phyloP scores from a whole-genome alignment of 257 asterid genomes.

The Ophiorrhiza pumila region DNA sequence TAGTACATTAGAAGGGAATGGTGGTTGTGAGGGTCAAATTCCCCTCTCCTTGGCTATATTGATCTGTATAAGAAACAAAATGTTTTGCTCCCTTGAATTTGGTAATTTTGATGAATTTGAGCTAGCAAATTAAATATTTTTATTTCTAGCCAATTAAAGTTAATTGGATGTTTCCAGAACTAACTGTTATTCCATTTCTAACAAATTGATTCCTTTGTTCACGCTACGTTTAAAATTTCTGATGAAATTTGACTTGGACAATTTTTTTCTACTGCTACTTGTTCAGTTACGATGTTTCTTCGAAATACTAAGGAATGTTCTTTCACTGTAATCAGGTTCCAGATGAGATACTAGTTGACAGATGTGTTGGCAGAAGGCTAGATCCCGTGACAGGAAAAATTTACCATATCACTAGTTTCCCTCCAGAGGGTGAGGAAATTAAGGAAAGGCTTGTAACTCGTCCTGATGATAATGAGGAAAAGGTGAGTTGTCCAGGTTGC shows the following conservation, averaged over 20 bases:
- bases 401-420: slow-evolving; percentile 64
- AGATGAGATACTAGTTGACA: slow-evolving; percentile 67
- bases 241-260: background rate
- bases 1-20: background rate
- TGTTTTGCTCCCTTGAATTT: no score
- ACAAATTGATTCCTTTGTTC: no score
- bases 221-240: no score
- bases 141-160: no score
- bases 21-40: background rate
- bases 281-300: background rate
- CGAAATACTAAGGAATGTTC: slow-evolving; percentile 4
- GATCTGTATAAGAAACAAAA: no score
- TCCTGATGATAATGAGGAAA: slow-evolving; percentile 86
- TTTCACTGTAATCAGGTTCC: slow-evolving; percentile 62
- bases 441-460: slow-evolving; percentile 72
- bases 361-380: slow-evolving; percentile 88
- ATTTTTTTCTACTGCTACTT: background rate
- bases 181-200: no score
- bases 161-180: no score
- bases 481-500: slow-evolving; percentile 41
- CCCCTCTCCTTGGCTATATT: background rate
- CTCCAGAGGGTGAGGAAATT: slow-evolving; percentile 79
- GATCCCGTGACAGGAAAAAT: slow-evolving; percentile 84
- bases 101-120: no score
- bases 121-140: no score